Evolutionary conservation across 2,329 filamentous ascomycete genomes (phyloP).

Genomic region (Cladophialophora chaetospira): DNA sequence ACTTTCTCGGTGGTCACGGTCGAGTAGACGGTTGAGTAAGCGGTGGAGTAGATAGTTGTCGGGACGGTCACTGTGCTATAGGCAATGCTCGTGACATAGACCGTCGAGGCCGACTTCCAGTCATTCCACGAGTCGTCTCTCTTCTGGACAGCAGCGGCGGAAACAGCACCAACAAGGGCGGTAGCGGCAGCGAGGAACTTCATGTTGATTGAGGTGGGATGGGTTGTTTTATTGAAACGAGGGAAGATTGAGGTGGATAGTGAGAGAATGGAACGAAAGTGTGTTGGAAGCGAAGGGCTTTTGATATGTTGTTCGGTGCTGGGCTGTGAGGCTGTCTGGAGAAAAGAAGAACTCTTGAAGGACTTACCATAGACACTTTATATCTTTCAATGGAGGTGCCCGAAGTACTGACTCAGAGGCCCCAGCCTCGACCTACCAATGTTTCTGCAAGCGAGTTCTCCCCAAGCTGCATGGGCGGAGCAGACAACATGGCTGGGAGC

Average conservation of each 20-base stretch:
- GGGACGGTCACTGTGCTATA: no score
- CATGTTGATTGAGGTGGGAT: constrained; percentile 2
- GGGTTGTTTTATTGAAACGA: background rate
- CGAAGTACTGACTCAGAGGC: no score
- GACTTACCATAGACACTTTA: constrained; percentile 7
- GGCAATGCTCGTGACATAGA: no score
- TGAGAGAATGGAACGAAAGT: constrained; percentile 8
- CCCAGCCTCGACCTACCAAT: no score
- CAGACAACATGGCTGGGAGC: no score
- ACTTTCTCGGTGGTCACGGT: no score
- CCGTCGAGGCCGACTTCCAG: constrained; percentile 1
- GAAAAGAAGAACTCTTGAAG: background rate
- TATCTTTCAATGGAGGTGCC: no score
- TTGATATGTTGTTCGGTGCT: background rate
- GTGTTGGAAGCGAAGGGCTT: constrained; percentile 7
- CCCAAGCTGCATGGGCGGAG: no score
- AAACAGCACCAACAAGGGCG: background rate
- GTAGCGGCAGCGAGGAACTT: constrained; percentile 14
- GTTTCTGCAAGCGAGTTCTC: no score
- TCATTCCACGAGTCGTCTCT: constrained; percentile 6
- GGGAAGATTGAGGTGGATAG: background rate
- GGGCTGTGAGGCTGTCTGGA: constrained; percentile 4
- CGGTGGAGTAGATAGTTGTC: constrained; percentile 6
- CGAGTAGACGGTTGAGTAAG: constrained; percentile 5
- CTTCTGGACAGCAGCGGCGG: constrained; percentile 9